These are phyloP conservation scores for Coemansia sp. DNA, from an alignment of 192 early-diverging fungal genomes.

Conservation along the genomic window DNA sequence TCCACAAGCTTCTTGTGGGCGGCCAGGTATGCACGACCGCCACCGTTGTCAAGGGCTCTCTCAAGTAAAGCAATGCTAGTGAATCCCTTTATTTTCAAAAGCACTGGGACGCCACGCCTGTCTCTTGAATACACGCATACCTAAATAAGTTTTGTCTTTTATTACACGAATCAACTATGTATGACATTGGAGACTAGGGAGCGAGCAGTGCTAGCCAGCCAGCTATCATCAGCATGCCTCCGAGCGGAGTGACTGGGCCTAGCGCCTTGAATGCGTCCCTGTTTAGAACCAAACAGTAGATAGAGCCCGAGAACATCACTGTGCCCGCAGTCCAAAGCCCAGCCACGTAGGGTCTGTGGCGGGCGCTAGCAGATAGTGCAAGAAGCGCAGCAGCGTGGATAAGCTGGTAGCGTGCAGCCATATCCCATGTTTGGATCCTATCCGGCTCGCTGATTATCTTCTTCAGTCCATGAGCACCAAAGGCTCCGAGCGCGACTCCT, in stretches of 20 bases:
- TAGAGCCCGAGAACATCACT: conserved; percentile 57
- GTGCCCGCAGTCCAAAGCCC: conserved; percentile 56
- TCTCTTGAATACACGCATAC: background rate
- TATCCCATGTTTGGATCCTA: conserved; percentile 41
- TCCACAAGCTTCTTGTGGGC: conserved; percentile 55
- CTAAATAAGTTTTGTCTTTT: background rate
- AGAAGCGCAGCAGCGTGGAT: conserved; percentile 58
- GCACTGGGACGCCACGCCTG: background rate
- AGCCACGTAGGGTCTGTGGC: conserved; percentile 24
- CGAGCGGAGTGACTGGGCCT: conserved; percentile 49
- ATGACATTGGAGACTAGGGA: conserved; percentile 7
- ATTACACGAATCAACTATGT: background rate
- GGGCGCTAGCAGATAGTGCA: conserved; percentile 29
- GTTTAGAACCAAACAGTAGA: conserved; percentile 57
- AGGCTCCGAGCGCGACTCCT: conserved; percentile 61
- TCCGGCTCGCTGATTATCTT: conserved; percentile 37
- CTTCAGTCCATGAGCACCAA: conserved; percentile 59
- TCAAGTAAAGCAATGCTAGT: conserved; percentile 58
- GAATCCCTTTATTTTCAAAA: background rate
- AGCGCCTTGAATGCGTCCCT: conserved; percentile 30
- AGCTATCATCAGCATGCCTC: conserved; percentile 46
- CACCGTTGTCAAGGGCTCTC: conserved; percentile 66
- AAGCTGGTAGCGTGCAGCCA: conserved; percentile 59
- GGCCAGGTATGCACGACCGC: conserved; percentile 62
- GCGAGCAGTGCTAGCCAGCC: conserved; percentile 50